Percentiles rank a stretch among this genome's conserved stretches.
These are phyloP conservation scores for Phytophthora podocarpi DNA, from an alignment of 352 stramenopile genomes.

Conservation along the genomic window DNA sequence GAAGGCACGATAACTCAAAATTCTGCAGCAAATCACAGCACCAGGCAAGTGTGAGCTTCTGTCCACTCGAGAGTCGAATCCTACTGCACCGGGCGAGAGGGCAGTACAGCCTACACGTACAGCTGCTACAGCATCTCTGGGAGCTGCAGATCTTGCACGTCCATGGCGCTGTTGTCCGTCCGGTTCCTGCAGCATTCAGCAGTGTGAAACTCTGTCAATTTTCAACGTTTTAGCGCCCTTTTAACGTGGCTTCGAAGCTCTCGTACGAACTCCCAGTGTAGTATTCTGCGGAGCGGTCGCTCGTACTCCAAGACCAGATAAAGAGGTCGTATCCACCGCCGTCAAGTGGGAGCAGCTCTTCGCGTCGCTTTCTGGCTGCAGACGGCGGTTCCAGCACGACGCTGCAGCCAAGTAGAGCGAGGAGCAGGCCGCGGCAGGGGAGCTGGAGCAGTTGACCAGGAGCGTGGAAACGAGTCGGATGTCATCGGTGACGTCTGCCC, in stretches of 20 bases:
- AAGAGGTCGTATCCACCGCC: too few species aligned
- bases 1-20: too few species aligned
- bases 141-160: constrained; percentile 19
- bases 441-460: constrained; percentile 4
- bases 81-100: too few species aligned
- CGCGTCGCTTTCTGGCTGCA: neutral
- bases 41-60: too few species aligned
- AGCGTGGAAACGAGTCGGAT: too few species aligned
- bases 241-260: neutral
- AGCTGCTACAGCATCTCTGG: constrained; percentile 21
- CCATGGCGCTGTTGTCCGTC: constrained; percentile 16
- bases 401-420: constrained; percentile 5
- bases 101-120: too few species aligned
- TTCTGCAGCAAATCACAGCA: too few species aligned
- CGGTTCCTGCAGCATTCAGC: constrained; percentile 17
- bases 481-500: too few species aligned
- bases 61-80: too few species aligned
- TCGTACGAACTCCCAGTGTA: constrained; percentile 15
- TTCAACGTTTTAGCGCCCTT: neutral
- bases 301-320: constrained; percentile 16
- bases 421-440: neutral
- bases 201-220: constrained; percentile 19
- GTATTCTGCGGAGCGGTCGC: constrained; percentile 2
- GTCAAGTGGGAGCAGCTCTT: constrained; percentile 17
- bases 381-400: constrained; percentile 4